Conservation (phyloP, 2,329 filamentous ascomycete species). For the Apiospora phragmitis region DNA sequence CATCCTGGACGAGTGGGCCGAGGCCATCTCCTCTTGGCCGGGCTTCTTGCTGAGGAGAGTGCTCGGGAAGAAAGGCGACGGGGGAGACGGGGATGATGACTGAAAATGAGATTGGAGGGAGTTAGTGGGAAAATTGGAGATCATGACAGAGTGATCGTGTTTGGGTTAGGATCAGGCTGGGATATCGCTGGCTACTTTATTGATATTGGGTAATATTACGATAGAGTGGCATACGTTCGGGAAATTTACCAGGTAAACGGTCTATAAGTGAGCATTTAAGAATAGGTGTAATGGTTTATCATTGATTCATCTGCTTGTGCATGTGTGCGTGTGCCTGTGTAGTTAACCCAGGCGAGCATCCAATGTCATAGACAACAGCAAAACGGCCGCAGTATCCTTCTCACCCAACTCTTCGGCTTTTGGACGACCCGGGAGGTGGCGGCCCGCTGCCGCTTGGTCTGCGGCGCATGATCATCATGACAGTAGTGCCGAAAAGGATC, state of each 20-base stretch:
- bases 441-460: background rate
- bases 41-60: background rate
- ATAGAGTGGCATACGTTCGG: background rate
- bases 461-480: background rate
- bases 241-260: background rate
- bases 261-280: background rate
- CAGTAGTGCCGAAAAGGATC: background rate
- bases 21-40: conserved; percentile 23
- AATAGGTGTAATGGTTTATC: background rate
- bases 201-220: background rate
- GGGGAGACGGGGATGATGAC: background rate
- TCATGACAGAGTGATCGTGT: background rate
- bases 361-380: background rate
- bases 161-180: background rate
- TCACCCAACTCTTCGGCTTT: background rate
- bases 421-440: background rate
- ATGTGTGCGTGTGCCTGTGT: background rate
- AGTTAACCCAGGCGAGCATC: background rate
- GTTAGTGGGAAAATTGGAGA: background rate
- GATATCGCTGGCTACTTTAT: background rate
- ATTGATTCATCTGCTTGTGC: background rate
- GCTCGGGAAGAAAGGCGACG: background rate
- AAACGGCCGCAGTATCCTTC: background rate
- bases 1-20: conserved; percentile 39
- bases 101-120: background rate